phyloP scores from a whole-genome alignment of 1,284 basidiomycete genomes.

The Trametes sp. region DNA sequence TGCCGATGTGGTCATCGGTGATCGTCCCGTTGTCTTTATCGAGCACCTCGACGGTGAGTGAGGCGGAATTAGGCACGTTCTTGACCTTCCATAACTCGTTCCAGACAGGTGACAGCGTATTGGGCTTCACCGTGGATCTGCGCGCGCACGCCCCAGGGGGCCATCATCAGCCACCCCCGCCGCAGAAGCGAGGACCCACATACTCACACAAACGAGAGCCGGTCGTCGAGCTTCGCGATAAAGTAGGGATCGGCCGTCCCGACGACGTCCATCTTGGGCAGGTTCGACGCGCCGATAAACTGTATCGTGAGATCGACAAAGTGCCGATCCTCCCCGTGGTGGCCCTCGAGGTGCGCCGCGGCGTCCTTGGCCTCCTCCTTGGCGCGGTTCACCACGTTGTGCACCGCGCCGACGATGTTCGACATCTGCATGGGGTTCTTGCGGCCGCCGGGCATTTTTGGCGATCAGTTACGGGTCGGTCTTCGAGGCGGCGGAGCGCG shows the following conservation, averaged over 20 bases:
- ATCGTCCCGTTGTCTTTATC: constrained; percentile 71
- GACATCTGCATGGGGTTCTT: constrained; percentile 34
- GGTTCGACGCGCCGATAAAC: constrained; percentile 72
- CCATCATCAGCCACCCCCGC: constrained; percentile 5
- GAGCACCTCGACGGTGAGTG: constrained; percentile 61
- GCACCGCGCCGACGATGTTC: constrained; percentile 32
- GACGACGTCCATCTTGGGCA: constrained; percentile 76
- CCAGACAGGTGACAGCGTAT: constrained; percentile 72
- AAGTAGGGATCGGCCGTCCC: constrained; percentile 78
- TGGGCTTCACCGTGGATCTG: constrained; percentile 70
- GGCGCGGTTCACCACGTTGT: constrained; percentile 28
- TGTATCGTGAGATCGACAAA: constrained; percentile 63
- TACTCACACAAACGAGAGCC: constrained; percentile 64
- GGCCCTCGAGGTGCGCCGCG: constrained; percentile 20
- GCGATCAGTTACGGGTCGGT: not conserved
- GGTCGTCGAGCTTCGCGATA: constrained; percentile 67
- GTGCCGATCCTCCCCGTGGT: constrained; percentile 19
- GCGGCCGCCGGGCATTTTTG: constrained; percentile 29
- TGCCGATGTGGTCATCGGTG: constrained; percentile 72
- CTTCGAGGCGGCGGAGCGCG: not conserved
- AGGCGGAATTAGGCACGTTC: constrained; percentile 72
- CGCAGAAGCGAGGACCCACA: constrained; percentile 29
- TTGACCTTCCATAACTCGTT: constrained; percentile 76
- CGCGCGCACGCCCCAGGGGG: not conserved
- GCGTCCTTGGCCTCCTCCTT: constrained; percentile 27